phyloP scores from a whole-genome alignment of 345 rosid genomes.

The Boechera divaricarpa region DNA sequence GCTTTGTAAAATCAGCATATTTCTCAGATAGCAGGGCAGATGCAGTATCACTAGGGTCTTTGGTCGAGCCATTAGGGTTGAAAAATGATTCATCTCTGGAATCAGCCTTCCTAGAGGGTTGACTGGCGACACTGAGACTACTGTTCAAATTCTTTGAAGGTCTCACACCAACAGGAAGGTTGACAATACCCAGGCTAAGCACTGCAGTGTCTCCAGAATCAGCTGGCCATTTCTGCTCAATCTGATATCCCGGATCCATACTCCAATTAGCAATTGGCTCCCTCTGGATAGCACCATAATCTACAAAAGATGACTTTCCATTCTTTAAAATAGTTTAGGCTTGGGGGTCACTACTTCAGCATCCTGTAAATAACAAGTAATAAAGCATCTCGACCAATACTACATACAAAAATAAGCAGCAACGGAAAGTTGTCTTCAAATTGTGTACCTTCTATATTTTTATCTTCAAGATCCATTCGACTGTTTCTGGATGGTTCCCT shows the following conservation, averaged over 20 bases:
- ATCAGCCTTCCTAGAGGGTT: conserved; percentile 51
- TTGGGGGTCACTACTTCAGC: conserved; percentile 4
- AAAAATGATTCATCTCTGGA: conserved; percentile 47
- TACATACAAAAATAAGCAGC: conserved; percentile 27
- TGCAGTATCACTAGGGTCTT: conserved; percentile 61
- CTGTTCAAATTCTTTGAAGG: conserved; percentile 56
- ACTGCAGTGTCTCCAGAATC: conserved; percentile 56
- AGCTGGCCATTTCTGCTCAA: conserved; percentile 67
- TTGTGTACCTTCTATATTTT: conserved; percentile 65
- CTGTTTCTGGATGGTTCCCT: conserved; percentile 41
- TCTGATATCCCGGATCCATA: conserved; percentile 69
- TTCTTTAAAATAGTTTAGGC: neutral
- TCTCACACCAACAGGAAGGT: conserved; percentile 90
- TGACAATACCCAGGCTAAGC: conserved; percentile 63
- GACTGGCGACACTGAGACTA: conserved; percentile 41
- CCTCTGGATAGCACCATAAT: conserved; percentile 63
- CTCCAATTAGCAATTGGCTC: conserved; percentile 70
- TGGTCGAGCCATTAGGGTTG: conserved; percentile 53
- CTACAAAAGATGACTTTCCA: conserved; percentile 45
- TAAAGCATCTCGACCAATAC: neutral
- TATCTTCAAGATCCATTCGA: conserved; percentile 45
- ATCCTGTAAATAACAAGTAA: conserved; percentile 8
- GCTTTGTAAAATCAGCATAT: conserved; percentile 63
- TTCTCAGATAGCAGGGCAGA: conserved; percentile 62
- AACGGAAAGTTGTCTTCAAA: conserved; percentile 15